Conservation (phyloP, 352 stramenopile genomes). For the Phytopythium boreale region DNA sequence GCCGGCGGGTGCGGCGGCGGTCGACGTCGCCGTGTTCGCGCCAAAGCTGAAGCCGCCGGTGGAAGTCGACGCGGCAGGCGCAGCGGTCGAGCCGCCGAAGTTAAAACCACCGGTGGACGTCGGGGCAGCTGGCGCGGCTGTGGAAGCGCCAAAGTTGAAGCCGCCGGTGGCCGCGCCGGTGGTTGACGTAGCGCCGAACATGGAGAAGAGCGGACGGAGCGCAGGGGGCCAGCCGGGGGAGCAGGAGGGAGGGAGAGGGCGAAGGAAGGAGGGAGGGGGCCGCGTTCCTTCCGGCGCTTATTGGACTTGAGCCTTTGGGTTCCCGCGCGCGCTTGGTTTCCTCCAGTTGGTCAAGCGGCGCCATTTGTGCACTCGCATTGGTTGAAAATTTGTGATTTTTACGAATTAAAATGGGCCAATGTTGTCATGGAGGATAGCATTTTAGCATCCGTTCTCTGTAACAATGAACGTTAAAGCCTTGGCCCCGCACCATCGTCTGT, state of each 20-base stretch:
- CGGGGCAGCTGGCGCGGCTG: slow-evolving; percentile 19
- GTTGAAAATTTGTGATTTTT: slow-evolving; percentile 15
- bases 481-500: no score
- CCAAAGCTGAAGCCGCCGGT: slow-evolving; percentile 18
- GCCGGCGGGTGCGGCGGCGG: slow-evolving; percentile 5
- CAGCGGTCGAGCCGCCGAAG: slow-evolving; percentile 19
- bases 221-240: neutral
- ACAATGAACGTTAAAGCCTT: no score
- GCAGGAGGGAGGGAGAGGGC: neutral
- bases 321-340: neutral
- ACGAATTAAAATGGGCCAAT: slow-evolving; percentile 10
- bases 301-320: neutral
- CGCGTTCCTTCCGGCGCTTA: neutral
- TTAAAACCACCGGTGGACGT: slow-evolving; percentile 2
- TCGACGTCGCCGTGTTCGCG: neutral
- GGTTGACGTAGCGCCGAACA: slow-evolving; percentile 50
- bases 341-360: neutral
- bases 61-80: slow-evolving; percentile 17
- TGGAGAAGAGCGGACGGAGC: slow-evolving; percentile 4
- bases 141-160: slow-evolving; percentile 44
- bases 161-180: slow-evolving; percentile 23
- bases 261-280: neutral
- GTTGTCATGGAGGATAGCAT: no score
- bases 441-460: no score
- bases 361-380: slow-evolving; percentile 9